Percentiles rank a stretch among this genome's conserved stretches.
phyloP scores from a whole-genome alignment of 306 rosid genomes.

The Lathyrus sativus region DNA sequence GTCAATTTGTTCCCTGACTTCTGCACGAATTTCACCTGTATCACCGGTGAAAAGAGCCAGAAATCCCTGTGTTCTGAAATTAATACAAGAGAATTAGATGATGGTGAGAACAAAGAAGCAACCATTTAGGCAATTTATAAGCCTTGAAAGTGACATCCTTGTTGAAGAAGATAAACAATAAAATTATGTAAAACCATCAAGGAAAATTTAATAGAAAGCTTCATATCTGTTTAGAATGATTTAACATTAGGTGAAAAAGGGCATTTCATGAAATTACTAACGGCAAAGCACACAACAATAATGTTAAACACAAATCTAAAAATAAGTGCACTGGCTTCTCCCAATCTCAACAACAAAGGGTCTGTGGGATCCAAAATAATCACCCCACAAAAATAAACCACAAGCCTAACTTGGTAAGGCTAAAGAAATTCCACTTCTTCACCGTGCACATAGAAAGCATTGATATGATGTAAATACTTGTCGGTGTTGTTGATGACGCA shows the following conservation, averaged over 20 bases:
- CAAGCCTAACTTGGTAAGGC: slow-evolving; percentile 3
- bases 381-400: slow-evolving; percentile 12
- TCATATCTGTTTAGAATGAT: background rate
- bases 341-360: background rate
- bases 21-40: slow-evolving; percentile 96
- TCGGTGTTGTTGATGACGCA: no score
- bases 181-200: background rate
- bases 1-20: slow-evolving; percentile 97
- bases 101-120: slow-evolving; percentile 10
- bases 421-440: background rate
- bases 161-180: background rate
- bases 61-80: slow-evolving; percentile 91
- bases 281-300: background rate
- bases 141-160: slow-evolving; percentile 12
- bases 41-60: slow-evolving; percentile 96
- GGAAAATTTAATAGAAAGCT: background rate
- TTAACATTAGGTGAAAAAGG: background rate
- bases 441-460: slow-evolving; percentile 4
- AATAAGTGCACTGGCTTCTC: background rate
- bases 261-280: slow-evolving; percentile 3
- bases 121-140: background rate
- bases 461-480: background rate
- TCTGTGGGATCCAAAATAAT: background rate
- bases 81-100: slow-evolving; percentile 31
- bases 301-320: background rate